Evolutionary conservation across 2,329 filamentous ascomycete species (phyloP).

Genomic region (Colletotrichum cereale): DNA sequence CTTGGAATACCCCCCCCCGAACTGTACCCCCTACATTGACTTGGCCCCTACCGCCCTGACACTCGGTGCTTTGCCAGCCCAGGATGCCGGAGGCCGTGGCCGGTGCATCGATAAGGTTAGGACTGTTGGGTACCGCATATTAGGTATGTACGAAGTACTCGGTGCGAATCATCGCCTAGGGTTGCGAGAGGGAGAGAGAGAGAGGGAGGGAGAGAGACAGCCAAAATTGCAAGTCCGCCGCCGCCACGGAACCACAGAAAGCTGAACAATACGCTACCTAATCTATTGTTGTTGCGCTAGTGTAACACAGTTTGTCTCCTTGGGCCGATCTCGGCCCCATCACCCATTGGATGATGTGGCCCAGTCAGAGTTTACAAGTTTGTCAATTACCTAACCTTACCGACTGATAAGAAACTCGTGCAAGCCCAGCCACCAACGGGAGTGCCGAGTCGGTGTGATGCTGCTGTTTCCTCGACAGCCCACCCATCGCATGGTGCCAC

Average conservation of each 20-base stretch:
- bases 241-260: slow-evolving; percentile 16
- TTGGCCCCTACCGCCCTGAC: slow-evolving; percentile 32
- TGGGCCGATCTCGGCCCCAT: slow-evolving; percentile 41
- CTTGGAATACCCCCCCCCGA: not conserved
- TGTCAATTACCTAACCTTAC: slow-evolving; percentile 40
- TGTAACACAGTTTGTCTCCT: slow-evolving; percentile 29
- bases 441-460: slow-evolving; percentile 27
- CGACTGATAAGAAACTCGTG: slow-evolving; percentile 38
- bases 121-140: not conserved
- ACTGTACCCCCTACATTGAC: too few relatives aligned
- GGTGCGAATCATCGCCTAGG: slow-evolving; percentile 7
- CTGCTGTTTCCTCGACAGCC: not conserved
- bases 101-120: slow-evolving; percentile 18
- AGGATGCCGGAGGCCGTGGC: slow-evolving; percentile 11
- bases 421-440: slow-evolving; percentile 26
- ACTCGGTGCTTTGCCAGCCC: slow-evolving; percentile 21
- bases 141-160: not conserved
- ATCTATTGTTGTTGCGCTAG: slow-evolving; percentile 29
- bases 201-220: too few relatives aligned
- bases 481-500: slow-evolving; percentile 21
- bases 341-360: slow-evolving; percentile 25
- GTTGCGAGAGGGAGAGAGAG: not conserved
- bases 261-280: slow-evolving; percentile 24
- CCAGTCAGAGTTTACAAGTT: slow-evolving; percentile 23
- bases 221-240: slow-evolving; percentile 12